These are phyloP conservation scores for Tetracladium setigerum DNA, from an alignment of 495 filamentous ascomycete species.

Conservation along the genomic window DNA sequence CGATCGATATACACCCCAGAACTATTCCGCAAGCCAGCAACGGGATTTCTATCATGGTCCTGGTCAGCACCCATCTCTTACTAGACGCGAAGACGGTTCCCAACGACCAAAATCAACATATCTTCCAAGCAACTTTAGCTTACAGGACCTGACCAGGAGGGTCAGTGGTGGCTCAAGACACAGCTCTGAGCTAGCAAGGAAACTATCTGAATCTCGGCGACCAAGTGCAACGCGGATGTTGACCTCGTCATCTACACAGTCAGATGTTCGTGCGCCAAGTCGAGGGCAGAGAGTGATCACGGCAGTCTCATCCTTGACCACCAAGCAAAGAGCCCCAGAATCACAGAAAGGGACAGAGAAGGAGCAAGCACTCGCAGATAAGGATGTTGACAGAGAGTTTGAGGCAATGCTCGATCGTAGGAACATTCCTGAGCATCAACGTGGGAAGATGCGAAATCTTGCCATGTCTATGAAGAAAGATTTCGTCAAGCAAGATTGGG, in stretches of 20 bases:
- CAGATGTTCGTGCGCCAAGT: conserved; percentile 16
- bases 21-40: conserved; percentile 58
- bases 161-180: conserved; percentile 12
- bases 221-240: conserved; percentile 22
- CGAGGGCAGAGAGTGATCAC: conserved; percentile 53
- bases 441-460: conserved; percentile 86
- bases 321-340: conserved; percentile 15
- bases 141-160: conserved; percentile 20
- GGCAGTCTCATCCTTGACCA: conserved; percentile 49
- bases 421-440: conserved; percentile 88
- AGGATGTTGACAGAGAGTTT: conserved; percentile 44
- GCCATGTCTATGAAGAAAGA: conserved; percentile 88
- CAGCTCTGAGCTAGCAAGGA: conserved; percentile 15
- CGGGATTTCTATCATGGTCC: conserved; percentile 52
- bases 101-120: conserved; percentile 22
- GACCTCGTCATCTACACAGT: conserved; percentile 19
- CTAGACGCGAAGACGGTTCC: conserved; percentile 24
- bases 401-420: conserved; percentile 70
- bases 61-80: conserved; percentile 45
- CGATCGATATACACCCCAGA: conserved; percentile 34
- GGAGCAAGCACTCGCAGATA: conserved; percentile 19
- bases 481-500: conserved; percentile 83
- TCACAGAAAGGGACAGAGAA: conserved; percentile 40
- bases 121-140: conserved; percentile 20
- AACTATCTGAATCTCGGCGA: conserved; percentile 9